These are phyloP conservation scores for Cylindrotheca closterium DNA, from an alignment of 108 stramenopile genomes.

Conservation along the genomic window DNA sequence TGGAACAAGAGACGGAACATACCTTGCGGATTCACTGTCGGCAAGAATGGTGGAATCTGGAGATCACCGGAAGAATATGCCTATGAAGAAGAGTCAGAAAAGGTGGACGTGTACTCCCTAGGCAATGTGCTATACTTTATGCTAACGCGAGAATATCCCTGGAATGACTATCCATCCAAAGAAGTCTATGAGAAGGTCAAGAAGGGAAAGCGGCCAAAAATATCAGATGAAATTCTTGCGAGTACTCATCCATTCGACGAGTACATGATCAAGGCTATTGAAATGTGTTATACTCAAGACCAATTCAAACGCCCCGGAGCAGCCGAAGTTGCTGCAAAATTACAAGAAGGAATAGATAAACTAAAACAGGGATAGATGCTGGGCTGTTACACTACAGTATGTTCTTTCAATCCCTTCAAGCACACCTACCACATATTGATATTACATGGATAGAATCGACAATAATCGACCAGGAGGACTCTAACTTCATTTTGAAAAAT, in stretches of 20 bases:
- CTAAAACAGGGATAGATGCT: not conserved
- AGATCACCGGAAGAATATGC: constrained; percentile 71
- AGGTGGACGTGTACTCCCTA: constrained; percentile 66
- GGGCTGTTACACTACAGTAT: too few species aligned
- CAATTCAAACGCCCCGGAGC: constrained; percentile 47
- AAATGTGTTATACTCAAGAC: constrained; percentile 51
- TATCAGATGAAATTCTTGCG: constrained; percentile 39
- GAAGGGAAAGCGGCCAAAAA: constrained; percentile 45
- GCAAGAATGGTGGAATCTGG: constrained; percentile 54
- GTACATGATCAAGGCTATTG: constrained; percentile 50
- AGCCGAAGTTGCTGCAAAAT: constrained; percentile 42
- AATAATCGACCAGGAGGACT: too few species aligned
- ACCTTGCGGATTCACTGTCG: constrained; percentile 52
- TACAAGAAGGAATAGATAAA: constrained; percentile 38
- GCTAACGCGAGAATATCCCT: constrained; percentile 45
- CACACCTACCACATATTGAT: too few species aligned
- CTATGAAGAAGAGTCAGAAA: constrained; percentile 58
- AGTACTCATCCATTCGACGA: constrained; percentile 47
- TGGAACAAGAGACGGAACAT: constrained; percentile 21
- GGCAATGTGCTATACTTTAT: constrained; percentile 69
- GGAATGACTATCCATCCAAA: constrained; percentile 31
- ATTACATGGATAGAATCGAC: too few species aligned
- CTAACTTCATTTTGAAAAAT: too few species aligned
- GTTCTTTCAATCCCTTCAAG: too few species aligned
- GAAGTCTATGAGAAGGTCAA: constrained; percentile 32